Evolutionary conservation across 768 basidiomycete genomes (phyloP), one percentile per base, ranked within the genome.

Genomic region (Mycena sanguinolenta): DNA sequence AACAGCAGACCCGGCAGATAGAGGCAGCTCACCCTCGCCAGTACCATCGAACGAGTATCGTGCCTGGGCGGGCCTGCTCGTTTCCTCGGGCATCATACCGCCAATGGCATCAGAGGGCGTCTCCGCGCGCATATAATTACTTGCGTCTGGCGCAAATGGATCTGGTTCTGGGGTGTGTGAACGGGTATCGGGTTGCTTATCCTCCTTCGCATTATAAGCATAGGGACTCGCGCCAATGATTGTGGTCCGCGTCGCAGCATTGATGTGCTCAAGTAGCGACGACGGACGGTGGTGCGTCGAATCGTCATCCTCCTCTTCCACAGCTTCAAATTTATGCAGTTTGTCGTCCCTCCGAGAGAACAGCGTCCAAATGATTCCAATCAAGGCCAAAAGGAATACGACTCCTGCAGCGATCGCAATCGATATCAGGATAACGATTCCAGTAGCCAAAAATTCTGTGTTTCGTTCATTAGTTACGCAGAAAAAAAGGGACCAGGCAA

Each of bases 391-490:
- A 0, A 97, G 84, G 87, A 96, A 97, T 42, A 97, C 93, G 25
- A 98, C 89, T 21, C 97, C 98, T 19, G 96, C 96, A 13, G 95
- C 92, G 73, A 98, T 98, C 28, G 98, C 98, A 72, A 99, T 98
- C 2, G 96, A 97, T 74, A 99, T 96, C 52, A 99, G 87, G 73
- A 99, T 98, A 63, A 99, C 96, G 42, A 99, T 87, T 2, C 97
- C 98, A 27, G 90, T 89, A 0, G 97, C 95, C 64, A 99, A 88
- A 85, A 95, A 94, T 75, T 91, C 95, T 95, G 73, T 12, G 74
- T 39, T 23, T 39, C 19, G 13, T 61, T 39, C 19, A 12, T 61
- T 52, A 42, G n/a, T 46, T 71, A 70, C 60, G 77, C n/a, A 60
- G 53, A 60, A 16, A 44, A 75, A 27, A 6, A 69, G 53, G 17